phyloP scores from a whole-genome alignment of 139 green algal species.

The Coelastrella sp. region DNA sequence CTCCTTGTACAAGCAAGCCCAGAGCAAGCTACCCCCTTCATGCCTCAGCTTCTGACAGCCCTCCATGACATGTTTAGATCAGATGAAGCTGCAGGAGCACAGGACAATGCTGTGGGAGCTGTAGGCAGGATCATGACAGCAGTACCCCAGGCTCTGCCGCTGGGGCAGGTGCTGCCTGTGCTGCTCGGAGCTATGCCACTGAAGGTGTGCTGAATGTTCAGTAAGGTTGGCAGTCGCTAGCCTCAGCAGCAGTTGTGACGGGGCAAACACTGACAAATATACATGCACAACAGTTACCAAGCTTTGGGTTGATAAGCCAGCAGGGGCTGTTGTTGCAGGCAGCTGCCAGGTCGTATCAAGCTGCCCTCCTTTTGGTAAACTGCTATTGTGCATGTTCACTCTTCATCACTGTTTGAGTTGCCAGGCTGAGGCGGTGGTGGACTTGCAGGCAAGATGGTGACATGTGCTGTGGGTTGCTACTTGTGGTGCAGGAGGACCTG shows the following conservation, averaged over 20 bases:
- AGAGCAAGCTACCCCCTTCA: conserved; percentile 2
- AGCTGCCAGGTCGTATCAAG: too few relatives aligned
- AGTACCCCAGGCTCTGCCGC: conserved; percentile 47
- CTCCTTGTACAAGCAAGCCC: conserved; percentile 65
- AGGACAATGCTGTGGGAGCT: conserved; percentile 82
- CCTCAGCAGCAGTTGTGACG: neutral
- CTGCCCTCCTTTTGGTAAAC: too few relatives aligned
- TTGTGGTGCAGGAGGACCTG: conserved; percentile 54
- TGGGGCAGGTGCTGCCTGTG: conserved; percentile 73
- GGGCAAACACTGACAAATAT: neutral
- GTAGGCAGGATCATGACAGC: conserved; percentile 72
- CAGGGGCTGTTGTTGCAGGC: too few relatives aligned
- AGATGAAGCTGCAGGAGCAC: conserved; percentile 60
- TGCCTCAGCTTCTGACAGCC: conserved; percentile 68
- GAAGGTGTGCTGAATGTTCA: neutral
- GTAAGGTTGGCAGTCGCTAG: neutral
- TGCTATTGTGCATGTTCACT: too few relatives aligned
- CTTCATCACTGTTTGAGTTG: neutral
- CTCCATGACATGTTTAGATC: conserved; percentile 78
- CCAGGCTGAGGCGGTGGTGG: neutral
- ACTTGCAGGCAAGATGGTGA: neutral
- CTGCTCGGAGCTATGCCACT: conserved; percentile 71
- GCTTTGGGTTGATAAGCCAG: too few relatives aligned
- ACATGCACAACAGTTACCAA: neutral
- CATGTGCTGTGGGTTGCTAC: neutral